Percentiles rank a stretch among this genome's conserved stretches.
Evolutionary conservation across 2,329 filamentous ascomycete species (phyloP).

Genomic region (Colletotrichum neosansevieriae): DNA sequence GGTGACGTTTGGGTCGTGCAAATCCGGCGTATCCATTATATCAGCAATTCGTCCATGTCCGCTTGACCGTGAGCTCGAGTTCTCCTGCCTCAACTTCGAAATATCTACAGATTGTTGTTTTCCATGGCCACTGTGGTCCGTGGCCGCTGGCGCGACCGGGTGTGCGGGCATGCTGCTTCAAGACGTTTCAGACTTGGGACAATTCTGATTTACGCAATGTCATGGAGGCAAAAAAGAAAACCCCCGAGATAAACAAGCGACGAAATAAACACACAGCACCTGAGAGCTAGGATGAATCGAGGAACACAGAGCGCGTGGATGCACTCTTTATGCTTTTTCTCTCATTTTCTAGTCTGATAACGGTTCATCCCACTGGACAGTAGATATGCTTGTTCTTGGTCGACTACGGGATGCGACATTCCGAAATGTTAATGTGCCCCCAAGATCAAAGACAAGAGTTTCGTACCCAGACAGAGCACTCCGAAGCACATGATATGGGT

Average conservation of each 20-base stretch:
- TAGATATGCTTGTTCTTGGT: too few relatives aligned
- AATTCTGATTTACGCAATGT: constrained; percentile 10
- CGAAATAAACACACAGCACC: not conserved
- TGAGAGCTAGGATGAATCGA: too few relatives aligned
- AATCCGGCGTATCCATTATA: constrained; percentile 5
- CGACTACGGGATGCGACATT: not conserved
- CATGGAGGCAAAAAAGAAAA: not conserved
- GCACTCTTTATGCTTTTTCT: not conserved
- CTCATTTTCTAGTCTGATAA: constrained; percentile 1
- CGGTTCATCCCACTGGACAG: not conserved
- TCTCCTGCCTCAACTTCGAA: not conserved
- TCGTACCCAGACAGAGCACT: too few relatives aligned
- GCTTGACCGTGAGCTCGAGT: not conserved
- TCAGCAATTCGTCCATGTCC: constrained; percentile 2
- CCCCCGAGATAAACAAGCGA: not conserved
- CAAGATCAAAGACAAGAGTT: not conserved
- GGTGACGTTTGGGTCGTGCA: constrained; percentile 43
- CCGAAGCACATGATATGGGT: too few relatives aligned
- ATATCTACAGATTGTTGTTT: not conserved
- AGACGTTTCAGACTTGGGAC: constrained; percentile 32
- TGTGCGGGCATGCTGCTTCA: constrained; percentile 14
- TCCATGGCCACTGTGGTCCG: constrained; percentile 4
- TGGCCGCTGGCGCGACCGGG: constrained; percentile 13
- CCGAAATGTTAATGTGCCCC: not conserved
- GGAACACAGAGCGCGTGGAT: too few relatives aligned